Conservation (phyloP, 306 rosid genomes). For the Hippophae gyantsensis region DNA sequence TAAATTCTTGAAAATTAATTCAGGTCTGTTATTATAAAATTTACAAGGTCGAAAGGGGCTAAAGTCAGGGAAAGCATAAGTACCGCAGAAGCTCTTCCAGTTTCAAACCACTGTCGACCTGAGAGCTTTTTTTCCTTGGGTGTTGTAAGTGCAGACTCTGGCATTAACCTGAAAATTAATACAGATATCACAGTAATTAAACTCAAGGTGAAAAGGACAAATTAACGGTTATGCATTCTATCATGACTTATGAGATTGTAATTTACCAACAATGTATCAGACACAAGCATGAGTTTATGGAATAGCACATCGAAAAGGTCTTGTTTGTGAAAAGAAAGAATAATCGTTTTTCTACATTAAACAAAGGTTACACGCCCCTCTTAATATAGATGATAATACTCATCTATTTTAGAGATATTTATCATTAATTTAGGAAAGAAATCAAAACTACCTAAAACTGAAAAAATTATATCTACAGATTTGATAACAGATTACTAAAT, state of each 20-base stretch:
- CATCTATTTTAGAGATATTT: too few species aligned
- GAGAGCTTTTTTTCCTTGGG: conserved; percentile 86
- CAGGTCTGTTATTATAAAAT: not conserved
- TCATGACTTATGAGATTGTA: not conserved
- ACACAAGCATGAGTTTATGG: too few species aligned
- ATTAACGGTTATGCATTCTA: not conserved
- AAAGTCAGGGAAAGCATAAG: conserved; percentile 4
- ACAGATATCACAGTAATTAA: conserved; percentile 6
- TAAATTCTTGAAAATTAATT: not conserved
- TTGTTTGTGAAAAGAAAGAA: too few species aligned
- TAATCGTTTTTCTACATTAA: too few species aligned
- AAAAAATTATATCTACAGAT: too few species aligned
- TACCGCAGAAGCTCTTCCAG: conserved; percentile 72
- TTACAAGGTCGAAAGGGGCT: conserved; percentile 6
- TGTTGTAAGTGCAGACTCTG: conserved; percentile 74
- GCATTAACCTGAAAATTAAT: conserved; percentile 74
- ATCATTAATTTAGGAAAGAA: too few species aligned
- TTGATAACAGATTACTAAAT: too few species aligned
- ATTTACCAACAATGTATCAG: not conserved
- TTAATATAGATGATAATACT: too few species aligned
- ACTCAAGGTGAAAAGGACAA: not conserved
- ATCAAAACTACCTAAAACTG: too few species aligned
- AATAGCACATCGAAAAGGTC: too few species aligned
- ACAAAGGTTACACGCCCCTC: too few species aligned
- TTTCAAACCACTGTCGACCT: conserved; percentile 98